Evolutionary conservation across 106 monocot species (phyloP).

Genomic region (Ottelia alismoides): DNA sequence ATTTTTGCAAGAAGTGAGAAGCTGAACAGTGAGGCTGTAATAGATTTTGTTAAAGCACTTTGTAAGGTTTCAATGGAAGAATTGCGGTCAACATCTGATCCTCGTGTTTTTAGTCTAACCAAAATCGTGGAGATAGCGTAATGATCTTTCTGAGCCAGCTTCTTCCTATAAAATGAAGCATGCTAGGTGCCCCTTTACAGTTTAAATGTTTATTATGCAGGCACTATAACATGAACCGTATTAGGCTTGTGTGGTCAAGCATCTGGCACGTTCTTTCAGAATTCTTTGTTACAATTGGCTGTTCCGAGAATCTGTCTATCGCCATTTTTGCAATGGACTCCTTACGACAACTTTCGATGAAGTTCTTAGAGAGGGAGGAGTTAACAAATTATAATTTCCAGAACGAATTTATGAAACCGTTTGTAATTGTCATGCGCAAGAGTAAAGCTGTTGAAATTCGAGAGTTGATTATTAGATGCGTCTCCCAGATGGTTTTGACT

Average conservation of each 20-base stretch:
- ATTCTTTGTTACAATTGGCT: constrained; percentile 94
- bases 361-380: constrained; percentile 93
- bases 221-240: constrained; percentile 98
- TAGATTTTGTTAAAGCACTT: constrained; percentile 98
- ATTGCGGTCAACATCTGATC: constrained; percentile 86
- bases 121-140: constrained; percentile 99
- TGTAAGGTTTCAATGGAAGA: constrained; percentile 99
- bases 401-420: constrained; percentile 99
- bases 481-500: constrained; percentile 94
- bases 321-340: constrained; percentile 99
- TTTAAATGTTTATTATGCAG: constrained; percentile 27
- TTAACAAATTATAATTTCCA: constrained; percentile 97
- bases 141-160: constrained; percentile 1
- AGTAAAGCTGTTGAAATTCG: constrained; percentile 97
- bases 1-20: constrained; percentile 86
- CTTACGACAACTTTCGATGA: constrained; percentile 93
- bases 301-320: constrained; percentile 95
- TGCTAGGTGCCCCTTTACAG: background rate
- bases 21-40: constrained; percentile 82
- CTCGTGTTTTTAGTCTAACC: constrained; percentile 97
- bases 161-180: constrained; percentile 1
- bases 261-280: constrained; percentile 94
- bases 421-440: constrained; percentile 98
- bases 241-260: constrained; percentile 98
- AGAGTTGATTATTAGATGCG: constrained; percentile 90